Evolutionary conservation across 305 asterid genomes (phyloP).

Genomic region (Nicotiana rustica): DNA sequence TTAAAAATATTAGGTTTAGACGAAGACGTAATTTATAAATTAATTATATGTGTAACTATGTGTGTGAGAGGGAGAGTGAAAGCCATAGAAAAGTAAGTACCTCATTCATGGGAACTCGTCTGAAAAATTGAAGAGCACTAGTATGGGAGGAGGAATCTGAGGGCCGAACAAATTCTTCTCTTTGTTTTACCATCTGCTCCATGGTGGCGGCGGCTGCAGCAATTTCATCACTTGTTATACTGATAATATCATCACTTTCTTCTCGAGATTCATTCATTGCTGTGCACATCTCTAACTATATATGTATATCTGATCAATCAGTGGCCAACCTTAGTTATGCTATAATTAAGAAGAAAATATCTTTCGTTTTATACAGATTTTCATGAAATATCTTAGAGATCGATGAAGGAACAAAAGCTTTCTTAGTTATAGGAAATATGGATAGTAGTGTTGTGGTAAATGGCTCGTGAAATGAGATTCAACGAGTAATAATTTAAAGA

Average conservation of each 20-base stretch:
- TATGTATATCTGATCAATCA: not conserved
- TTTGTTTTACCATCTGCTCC: slow-evolving; percentile 30
- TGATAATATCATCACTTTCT: slow-evolving; percentile 30
- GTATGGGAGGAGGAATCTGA: slow-evolving; percentile 1
- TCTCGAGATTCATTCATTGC: slow-evolving; percentile 44
- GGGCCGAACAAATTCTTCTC: slow-evolving; percentile 31
- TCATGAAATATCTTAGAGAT: no score
- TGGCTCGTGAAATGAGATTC: not conserved
- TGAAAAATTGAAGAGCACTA: slow-evolving; percentile 43
- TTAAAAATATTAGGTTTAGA: no score
- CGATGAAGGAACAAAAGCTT: no score
- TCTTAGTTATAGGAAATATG: no score
- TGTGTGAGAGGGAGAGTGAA: not conserved
- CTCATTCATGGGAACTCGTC: slow-evolving; percentile 60
- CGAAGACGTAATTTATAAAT: not conserved
- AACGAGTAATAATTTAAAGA: not conserved
- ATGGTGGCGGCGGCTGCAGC: slow-evolving; percentile 25
- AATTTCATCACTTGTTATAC: slow-evolving; percentile 36
- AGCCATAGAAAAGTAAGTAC: slow-evolving; percentile 38
- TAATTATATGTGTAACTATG: not conserved
- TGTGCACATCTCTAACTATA: slow-evolving; percentile 16
- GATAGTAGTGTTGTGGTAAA: no score
- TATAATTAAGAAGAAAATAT: not conserved
- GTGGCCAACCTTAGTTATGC: not conserved
- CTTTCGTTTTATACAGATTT: not conserved